A percentile compares a stretch with the other conserved stretches of the same genome.
Evolutionary conservation across 2,329 filamentous ascomycete genomes (phyloP).

Genomic region (Cladosporium cucumerinum): DNA sequence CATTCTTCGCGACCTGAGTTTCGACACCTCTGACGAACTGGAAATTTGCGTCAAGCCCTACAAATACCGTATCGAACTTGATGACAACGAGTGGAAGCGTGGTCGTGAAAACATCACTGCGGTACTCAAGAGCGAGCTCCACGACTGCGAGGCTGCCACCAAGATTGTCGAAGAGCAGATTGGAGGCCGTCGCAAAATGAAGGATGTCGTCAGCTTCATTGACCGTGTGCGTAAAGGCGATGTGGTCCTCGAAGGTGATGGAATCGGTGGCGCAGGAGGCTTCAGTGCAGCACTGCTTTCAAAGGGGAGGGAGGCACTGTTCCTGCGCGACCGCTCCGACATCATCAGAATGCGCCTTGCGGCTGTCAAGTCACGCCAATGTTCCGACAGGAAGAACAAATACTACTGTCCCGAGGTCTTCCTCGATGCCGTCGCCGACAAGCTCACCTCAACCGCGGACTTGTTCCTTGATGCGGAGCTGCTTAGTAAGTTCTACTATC

Average conservation of each 20-base stretch:
- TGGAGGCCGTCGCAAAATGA: constrained; percentile 78
- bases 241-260: constrained; percentile 77
- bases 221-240: constrained; percentile 87
- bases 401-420: constrained; percentile 97
- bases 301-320: constrained; percentile 83
- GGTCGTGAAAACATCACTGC: constrained; percentile 78
- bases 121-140: constrained; percentile 82
- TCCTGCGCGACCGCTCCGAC: constrained; percentile 86
- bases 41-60: constrained; percentile 99
- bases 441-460: constrained; percentile 90
- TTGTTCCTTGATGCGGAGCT: constrained; percentile 97
- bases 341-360: constrained; percentile 86
- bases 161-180: constrained; percentile 72
- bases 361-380: constrained; percentile 88
- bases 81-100: constrained; percentile 81
- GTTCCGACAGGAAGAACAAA: constrained; percentile 78
- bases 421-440: constrained; percentile 93
- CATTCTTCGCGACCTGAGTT: constrained; percentile 90
- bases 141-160: constrained; percentile 75
- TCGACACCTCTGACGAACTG: constrained; percentile 95
- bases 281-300: constrained; percentile 81
- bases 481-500: constrained; percentile 95
- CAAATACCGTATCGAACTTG: constrained; percentile 96
- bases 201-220: constrained; percentile 85
- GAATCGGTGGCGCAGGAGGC: constrained; percentile 77